Evolutionary conservation across 2,329 filamentous ascomycete species (phyloP).

Genomic region (Aureobasidium sp.): DNA sequence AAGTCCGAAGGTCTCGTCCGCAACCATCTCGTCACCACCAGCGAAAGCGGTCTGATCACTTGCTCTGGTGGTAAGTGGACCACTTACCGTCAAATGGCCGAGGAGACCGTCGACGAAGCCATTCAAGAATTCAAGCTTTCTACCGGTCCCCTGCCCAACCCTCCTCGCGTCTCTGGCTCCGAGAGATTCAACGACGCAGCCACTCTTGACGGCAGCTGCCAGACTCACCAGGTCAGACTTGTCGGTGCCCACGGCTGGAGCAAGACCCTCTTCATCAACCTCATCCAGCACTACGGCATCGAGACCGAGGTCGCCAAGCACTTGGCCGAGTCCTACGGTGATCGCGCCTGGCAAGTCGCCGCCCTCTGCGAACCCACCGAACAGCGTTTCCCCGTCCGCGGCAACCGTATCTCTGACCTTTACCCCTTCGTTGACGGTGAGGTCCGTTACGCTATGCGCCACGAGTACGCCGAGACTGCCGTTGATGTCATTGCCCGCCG

Average conservation of each 20-base stretch:
- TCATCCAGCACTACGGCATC: constrained; percentile 87
- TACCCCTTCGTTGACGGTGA: constrained; percentile 93
- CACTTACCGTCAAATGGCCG: constrained; percentile 86
- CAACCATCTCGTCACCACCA: constrained; percentile 75
- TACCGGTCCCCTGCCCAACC: constrained; percentile 47
- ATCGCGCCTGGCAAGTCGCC: constrained; percentile 85
- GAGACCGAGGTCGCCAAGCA: constrained; percentile 91
- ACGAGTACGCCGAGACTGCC: constrained; percentile 88
- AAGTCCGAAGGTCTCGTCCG: constrained; percentile 83
- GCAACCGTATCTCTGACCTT: constrained; percentile 66
- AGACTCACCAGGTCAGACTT: constrained; percentile 73
- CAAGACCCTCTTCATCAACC: constrained; percentile 86
- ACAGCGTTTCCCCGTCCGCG: constrained; percentile 71
- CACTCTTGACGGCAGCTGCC: constrained; percentile 63
- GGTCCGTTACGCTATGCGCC: constrained; percentile 74
- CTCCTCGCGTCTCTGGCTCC: constrained; percentile 59
- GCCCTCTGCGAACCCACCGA: constrained; percentile 69
- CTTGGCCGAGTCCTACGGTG: constrained; percentile 78
- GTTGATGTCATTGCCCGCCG: constrained; percentile 80
- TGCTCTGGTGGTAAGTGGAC: constrained; percentile 90
- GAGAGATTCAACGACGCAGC: constrained; percentile 63
- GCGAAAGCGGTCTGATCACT: constrained; percentile 70
- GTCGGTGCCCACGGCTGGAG: constrained; percentile 81
- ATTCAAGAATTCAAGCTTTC: constrained; percentile 58
- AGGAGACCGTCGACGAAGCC: constrained; percentile 78